Base-by-base conservation (phyloP, 2,329 filamentous ascomycete species). In the Thelonectria olida region DNA sequence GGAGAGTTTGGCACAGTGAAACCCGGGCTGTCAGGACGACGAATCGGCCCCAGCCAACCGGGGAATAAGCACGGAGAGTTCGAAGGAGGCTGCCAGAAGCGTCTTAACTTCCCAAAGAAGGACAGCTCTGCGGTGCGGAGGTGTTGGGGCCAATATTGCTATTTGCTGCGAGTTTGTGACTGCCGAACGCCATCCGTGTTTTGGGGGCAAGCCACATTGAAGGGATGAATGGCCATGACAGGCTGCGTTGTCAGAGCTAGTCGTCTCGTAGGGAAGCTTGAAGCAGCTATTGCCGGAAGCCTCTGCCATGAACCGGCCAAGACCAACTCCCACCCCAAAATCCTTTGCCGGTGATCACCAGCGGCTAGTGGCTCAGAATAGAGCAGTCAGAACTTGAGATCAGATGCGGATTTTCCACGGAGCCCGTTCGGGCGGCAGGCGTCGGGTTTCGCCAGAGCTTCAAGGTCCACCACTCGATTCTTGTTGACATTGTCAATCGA, bases 81-180 rank as follows among this genome's bases (percentile, higher is more conserved):
- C 38, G 50, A 51, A 22, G 53, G 61, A 61, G 63, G 61, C 34
- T 61, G 53, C n/a, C n/a, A n/a, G 55, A 42, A 49, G 31, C 45
- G 22, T 20, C 13, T 45, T 17, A 39, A 25, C 19, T 27, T 34
- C 17, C 56, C 58, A 42, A 61, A 58, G 45, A 45, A 28, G 50
- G 64, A 60, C 27, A 47, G 42, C 51, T 66, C 53, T 58, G 53
- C 10, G 36, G 41, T 25, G 51, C 51, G 22, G 51, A 51, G 41
- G 20, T 12, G 20, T 45, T n/a, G 42, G 20, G 17, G 19, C 23
- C 13, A 31, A 10, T 13, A 9, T 10, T 34, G 10, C 23, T 23
- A 39, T n/a, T 51, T 31, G 42, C 41, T 52, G 51, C 22, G 39
- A 41, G 45, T 15, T 12, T 31, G 28, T 12, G 28, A 31, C 28